Evolutionary conservation across 2,329 filamentous ascomycete genomes (phyloP).

Genomic region (Neofusicoccum ribis): DNA sequence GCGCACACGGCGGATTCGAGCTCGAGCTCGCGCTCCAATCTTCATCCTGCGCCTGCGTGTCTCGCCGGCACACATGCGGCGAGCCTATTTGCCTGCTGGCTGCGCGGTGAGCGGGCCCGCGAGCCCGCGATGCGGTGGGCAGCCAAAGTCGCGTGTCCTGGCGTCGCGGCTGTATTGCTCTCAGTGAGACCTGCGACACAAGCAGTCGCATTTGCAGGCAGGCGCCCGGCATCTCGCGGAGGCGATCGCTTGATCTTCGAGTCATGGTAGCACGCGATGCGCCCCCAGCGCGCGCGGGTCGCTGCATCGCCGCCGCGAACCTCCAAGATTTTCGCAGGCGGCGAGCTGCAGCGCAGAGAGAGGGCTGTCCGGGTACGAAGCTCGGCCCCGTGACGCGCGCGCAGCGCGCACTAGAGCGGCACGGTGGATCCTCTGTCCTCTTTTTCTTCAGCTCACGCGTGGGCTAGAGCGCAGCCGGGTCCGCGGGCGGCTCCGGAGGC

Average conservation of each 20-base stretch:
- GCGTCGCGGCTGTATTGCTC: neutral
- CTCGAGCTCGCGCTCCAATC: neutral
- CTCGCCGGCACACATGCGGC: neutral
- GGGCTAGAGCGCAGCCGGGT: neutral
- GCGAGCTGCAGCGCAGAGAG: constrained; percentile 10
- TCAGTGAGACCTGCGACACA: constrained; percentile 1
- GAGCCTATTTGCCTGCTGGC: neutral
- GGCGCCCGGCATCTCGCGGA: constrained; percentile 8
- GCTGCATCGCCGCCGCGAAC: constrained; percentile 12
- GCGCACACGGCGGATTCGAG: constrained; percentile 3
- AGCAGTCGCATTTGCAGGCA: constrained; percentile 11
- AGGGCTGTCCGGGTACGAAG: neutral
- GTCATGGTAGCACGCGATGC: constrained; percentile 17
- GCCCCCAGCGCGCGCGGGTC: neutral
- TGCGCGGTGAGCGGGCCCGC: neutral
- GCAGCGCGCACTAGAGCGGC: constrained; percentile 13
- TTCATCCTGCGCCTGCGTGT: constrained; percentile 7
- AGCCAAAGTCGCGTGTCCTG: neutral
- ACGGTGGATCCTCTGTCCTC: constrained; percentile 6
- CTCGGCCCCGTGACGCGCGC: constrained; percentile 12
- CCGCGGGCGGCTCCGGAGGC: neutral
- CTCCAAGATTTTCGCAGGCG: constrained; percentile 16
- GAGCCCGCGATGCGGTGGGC: neutral
- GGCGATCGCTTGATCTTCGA: constrained; percentile 16
- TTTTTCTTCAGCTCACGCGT: constrained; percentile 17